Evolutionary conservation across 2,329 filamentous ascomycete species (phyloP).

Genomic region (Aureobasidium leucospermi): DNA sequence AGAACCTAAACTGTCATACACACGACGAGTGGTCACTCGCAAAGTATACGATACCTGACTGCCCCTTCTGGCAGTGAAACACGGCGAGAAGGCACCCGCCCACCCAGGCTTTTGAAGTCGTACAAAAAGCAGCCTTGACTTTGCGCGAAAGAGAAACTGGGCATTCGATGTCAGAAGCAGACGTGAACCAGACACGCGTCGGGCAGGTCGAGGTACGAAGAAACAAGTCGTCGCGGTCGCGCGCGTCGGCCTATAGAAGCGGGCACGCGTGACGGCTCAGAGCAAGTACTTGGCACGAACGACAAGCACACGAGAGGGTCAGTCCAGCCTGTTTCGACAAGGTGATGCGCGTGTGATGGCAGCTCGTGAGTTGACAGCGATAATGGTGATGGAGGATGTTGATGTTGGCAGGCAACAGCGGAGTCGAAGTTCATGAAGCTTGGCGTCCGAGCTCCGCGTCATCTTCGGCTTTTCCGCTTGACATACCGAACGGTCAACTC

Average conservation of each 20-base stretch:
- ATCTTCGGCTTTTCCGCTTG: too few relatives aligned
- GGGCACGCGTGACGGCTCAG: not conserved
- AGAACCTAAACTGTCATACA: not conserved
- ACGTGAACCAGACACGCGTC: slow-evolving; percentile 1
- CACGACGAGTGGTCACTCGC: too few relatives aligned
- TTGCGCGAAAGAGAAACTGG: not conserved
- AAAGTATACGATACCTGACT: not conserved
- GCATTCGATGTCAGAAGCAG: not conserved
- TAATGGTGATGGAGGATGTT: too few relatives aligned
- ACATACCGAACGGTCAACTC: too few relatives aligned
- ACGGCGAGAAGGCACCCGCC: not conserved
- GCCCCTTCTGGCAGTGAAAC: not conserved
- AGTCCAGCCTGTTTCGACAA: not conserved
- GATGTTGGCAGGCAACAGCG: too few relatives aligned
- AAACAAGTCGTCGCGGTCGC: not conserved
- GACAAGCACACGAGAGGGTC: slow-evolving; percentile 2
- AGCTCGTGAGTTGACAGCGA: too few relatives aligned
- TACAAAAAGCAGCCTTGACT: not conserved
- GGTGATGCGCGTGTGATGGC: not conserved
- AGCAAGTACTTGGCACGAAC: not conserved
- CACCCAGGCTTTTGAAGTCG: not conserved
- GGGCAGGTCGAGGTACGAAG: not conserved
- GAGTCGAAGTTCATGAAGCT: too few relatives aligned
- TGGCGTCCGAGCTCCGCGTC: too few relatives aligned
- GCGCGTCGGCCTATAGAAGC: not conserved